Evolutionary conservation across 306 rosid genomes (phyloP).

Genomic region (Benincasa hispida): DNA sequence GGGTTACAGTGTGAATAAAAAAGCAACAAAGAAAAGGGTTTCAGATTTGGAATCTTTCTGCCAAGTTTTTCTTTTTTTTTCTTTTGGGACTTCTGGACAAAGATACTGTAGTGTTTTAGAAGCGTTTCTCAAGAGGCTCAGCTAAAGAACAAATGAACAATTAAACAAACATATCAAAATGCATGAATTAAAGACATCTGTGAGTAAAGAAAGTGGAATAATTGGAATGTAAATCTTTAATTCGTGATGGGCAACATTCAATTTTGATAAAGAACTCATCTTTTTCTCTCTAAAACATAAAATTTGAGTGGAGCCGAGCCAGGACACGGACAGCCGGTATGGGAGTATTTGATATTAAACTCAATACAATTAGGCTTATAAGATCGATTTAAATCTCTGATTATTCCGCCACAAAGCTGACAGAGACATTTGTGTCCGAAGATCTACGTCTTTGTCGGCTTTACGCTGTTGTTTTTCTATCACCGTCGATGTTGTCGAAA

Average conservation of each 20-base stretch:
- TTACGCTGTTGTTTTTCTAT: not conserved
- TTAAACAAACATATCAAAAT: not conserved
- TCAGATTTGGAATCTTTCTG: constrained; percentile 45
- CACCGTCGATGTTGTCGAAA: constrained; percentile 5
- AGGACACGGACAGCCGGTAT: not conserved
- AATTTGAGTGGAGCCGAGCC: not conserved
- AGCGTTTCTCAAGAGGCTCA: not conserved
- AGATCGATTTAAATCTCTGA: not conserved
- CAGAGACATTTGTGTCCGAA: not conserved
- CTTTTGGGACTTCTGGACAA: constrained; percentile 25
- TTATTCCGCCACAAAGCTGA: constrained; percentile 7
- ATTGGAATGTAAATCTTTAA: not conserved
- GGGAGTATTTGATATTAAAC: not conserved
- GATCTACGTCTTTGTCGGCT: constrained; percentile 1
- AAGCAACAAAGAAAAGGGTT: constrained; percentile 10
- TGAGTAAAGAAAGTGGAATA: not conserved
- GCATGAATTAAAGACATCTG: not conserved
- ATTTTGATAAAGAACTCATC: not conserved
- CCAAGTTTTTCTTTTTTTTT: not conserved
- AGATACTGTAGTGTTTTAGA: constrained; percentile 18
- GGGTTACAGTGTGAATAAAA: constrained; percentile 11
- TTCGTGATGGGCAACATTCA: not conserved
- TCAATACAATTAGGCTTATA: not conserved
- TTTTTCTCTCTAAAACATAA: not conserved
- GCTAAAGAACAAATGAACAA: not conserved